These are phyloP conservation scores for Brettanomyces naardenensis DNA, from an alignment of 805 yeast genomes.

Conservation along the genomic window DNA sequence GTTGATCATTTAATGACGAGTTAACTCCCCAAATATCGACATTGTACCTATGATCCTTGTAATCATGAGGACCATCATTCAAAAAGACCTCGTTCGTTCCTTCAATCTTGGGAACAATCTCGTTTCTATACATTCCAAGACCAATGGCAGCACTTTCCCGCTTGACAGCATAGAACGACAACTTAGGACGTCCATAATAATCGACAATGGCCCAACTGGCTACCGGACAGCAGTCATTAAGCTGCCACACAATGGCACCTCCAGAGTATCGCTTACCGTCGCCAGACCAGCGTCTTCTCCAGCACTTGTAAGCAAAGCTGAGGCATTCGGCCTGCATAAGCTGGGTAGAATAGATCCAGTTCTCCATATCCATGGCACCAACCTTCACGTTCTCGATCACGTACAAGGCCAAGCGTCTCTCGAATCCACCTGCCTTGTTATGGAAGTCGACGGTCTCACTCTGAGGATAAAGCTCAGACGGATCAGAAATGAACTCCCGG, in stretches of 20 bases:
- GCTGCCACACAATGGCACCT: slow-evolving; percentile 48
- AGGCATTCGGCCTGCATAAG: slow-evolving; percentile 45
- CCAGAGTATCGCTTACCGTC: slow-evolving; percentile 29
- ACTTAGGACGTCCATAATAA: slow-evolving; percentile 32
- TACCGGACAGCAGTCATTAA: slow-evolving; percentile 47
- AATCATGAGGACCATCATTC: slow-evolving; percentile 19
- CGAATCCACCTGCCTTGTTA: slow-evolving; percentile 42
- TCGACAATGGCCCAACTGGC: slow-evolving; percentile 45
- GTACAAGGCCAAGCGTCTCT: slow-evolving; percentile 36
- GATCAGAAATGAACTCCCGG: slow-evolving; percentile 29
- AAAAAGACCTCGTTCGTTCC: neutral
- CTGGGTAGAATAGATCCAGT: slow-evolving; percentile 46
- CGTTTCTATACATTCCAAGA: slow-evolving; percentile 29
- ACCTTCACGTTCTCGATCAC: slow-evolving; percentile 34
- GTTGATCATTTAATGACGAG: slow-evolving; percentile 15
- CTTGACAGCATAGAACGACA: slow-evolving; percentile 39
- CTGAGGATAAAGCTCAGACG: slow-evolving; percentile 35
- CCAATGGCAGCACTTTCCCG: slow-evolving; percentile 30
- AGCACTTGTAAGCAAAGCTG: slow-evolving; percentile 36
- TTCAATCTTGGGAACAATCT: neutral
- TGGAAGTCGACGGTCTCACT: slow-evolving; percentile 36
- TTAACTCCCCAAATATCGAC: slow-evolving; percentile 38
- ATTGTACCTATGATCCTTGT: slow-evolving; percentile 14
- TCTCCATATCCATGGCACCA: slow-evolving; percentile 26
- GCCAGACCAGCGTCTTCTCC: slow-evolving; percentile 38